Percentiles rank a stretch among this genome's conserved stretches.
These are phyloP conservation scores for Aureobasidium sp. DNA, from an alignment of 2,329 filamentous ascomycete genomes.

Conservation along the genomic window DNA sequence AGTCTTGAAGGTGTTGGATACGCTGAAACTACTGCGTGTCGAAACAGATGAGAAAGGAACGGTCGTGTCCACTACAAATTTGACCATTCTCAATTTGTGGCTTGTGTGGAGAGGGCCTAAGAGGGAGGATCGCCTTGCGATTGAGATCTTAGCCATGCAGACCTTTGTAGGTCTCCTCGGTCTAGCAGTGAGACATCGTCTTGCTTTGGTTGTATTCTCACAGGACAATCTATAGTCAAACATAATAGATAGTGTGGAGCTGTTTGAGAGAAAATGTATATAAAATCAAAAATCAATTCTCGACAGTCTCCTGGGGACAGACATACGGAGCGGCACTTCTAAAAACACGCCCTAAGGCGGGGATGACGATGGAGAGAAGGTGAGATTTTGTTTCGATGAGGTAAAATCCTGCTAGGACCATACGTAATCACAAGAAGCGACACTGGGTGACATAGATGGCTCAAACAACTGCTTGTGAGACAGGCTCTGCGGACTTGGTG, in stretches of 20 bases:
- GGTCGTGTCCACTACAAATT: constrained; percentile 76
- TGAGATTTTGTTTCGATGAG: background rate
- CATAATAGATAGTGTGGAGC: background rate
- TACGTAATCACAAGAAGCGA: background rate
- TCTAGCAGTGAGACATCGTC: constrained; percentile 74
- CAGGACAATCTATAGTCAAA: constrained; percentile 57
- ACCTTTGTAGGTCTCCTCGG: constrained; percentile 68
- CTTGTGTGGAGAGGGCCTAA: constrained; percentile 89
- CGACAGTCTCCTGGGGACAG: background rate
- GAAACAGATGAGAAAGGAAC: constrained; percentile 59
- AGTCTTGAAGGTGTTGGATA: constrained; percentile 60
- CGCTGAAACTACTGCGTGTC: constrained; percentile 61
- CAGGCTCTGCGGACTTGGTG: background rate
- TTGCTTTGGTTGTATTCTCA: constrained; percentile 83
- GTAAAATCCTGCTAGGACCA: background rate
- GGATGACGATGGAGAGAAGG: background rate
- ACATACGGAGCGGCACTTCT: background rate
- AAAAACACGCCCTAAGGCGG: constrained; percentile 5
- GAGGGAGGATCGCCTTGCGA: constrained; percentile 74
- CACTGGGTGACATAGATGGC: background rate
- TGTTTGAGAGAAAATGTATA: background rate
- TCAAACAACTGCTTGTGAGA: background rate
- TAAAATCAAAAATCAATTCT: background rate
- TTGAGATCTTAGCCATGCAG: constrained; percentile 76
- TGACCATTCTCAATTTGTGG: constrained; percentile 94